Conservation (phyloP, 2,329 filamentous ascomycete species). For the Fusarium concolor region DNA sequence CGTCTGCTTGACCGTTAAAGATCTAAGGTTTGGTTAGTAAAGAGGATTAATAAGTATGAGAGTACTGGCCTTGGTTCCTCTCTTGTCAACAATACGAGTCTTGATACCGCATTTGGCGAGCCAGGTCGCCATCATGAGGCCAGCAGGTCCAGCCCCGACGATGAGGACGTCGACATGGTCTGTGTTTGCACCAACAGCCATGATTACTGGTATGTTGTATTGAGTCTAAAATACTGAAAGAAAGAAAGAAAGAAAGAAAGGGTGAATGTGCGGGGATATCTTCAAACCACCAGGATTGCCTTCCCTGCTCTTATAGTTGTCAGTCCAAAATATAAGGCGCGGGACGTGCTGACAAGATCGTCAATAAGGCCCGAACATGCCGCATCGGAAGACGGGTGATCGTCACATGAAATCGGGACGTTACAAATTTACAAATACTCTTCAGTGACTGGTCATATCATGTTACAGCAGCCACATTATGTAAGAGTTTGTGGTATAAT, state of each 20-base stretch:
- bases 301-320: background rate
- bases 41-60: rapidly evolving
- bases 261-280: background rate
- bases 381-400: background rate
- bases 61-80: constrained; percentile 9
- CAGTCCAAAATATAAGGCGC: rapidly evolving
- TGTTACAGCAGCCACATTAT: background rate
- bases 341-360: too few species aligned
- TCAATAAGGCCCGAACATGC: too few species aligned
- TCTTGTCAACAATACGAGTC: constrained; percentile 29
- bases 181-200: background rate
- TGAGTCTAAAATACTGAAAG: rapidly evolving
- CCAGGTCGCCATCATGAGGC: constrained; percentile 14
- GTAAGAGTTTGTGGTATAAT: background rate
- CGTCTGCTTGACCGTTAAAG: constrained; percentile 26
- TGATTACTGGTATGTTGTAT: background rate
- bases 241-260: too few species aligned
- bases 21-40: background rate
- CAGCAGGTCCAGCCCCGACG: constrained; percentile 4
- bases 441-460: background rate
- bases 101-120: constrained; percentile 25
- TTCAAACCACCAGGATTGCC: background rate
- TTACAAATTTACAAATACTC: background rate
- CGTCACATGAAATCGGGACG: background rate
- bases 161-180: constrained; percentile 10